Base-by-base conservation (phyloP, 148 eudicot genomes). In the Linanthus parryae region DNA sequence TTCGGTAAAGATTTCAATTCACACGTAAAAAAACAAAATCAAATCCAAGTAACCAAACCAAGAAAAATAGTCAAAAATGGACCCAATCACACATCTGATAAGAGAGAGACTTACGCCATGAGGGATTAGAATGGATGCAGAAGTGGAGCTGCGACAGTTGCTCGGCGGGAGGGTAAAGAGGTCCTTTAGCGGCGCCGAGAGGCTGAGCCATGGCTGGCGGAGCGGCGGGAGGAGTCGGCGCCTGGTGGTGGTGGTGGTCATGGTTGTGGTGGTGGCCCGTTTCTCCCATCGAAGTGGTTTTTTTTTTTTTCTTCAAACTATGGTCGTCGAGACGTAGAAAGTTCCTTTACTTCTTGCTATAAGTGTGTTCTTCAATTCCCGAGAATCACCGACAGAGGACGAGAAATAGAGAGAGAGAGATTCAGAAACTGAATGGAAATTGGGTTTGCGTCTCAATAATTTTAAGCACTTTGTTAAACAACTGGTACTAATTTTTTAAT, bases 71-170 rank as follows among this genome's bases (percentile, higher is more conserved):
- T 8, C 27, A 48, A 17, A 23, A 48, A 12, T 46, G 12, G 33
- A 26, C 4, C 8, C 20, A 39, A 33, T 14, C 33, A 24, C 39
- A 34, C 30, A 44, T 24, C 23, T 29, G 2, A 36, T 12, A n/a
- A 52, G 38, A 58, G 41, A 33, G 51, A 11, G 27, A 82, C 92
- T 61, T 28, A 90, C 98, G 78, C 94, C 81, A 81, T 49, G 90
- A 83, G 37, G 98, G 98, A 56, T 91, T 91, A 2, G 98, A 91
- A 52, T 87, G 94, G 79, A 91, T 91, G 95, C 98, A 91, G 51
- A 81, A 91, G 25, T 84, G 72, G 21, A 90, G 95, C 69, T 67
- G 77, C 10, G 56, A 63, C 20, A 91, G 79, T 38, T 91, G 98
- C 44, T 91, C 98, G 7, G 78, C 63, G 1, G 98, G 98, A 28